Conservation (phyloP, 192 early-diverging fungal species). For the Endogone sp. region DNA sequence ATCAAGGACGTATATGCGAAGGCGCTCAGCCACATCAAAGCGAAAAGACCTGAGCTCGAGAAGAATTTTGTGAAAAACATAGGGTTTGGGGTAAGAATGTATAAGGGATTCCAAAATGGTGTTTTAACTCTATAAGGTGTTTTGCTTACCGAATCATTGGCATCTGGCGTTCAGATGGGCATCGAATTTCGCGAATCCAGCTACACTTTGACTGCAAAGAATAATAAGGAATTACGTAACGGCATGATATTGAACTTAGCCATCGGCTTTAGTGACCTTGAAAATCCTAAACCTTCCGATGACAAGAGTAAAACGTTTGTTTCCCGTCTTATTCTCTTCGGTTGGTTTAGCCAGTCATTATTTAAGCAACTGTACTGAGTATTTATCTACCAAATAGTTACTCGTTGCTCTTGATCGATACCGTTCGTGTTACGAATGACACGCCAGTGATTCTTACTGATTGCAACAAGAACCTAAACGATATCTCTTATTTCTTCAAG, state of each 20-base stretch:
- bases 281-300: conserved; percentile 69
- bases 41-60: conserved; percentile 82
- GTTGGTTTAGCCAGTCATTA: neutral
- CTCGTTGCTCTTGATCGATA: conserved; percentile 81
- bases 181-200: conserved; percentile 90
- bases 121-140: neutral
- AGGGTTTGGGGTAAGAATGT: conserved; percentile 59
- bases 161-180: conserved; percentile 58
- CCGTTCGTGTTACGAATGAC: conserved; percentile 68
- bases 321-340: conserved; percentile 25
- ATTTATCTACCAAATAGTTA: conserved; percentile 47
- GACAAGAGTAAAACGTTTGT: conserved; percentile 54
- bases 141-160: too few relatives aligned
- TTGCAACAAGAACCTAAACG: conserved; percentile 46
- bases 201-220: conserved; percentile 75
- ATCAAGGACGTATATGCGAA: conserved; percentile 76
- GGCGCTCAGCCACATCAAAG: conserved; percentile 63
- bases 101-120: conserved; percentile 39
- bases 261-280: conserved; percentile 83
- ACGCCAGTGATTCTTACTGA: conserved; percentile 57
- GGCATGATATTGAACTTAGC: conserved; percentile 86
- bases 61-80: conserved; percentile 82
- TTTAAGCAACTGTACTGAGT: neutral
- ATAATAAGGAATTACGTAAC: conserved; percentile 56
- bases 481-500: conserved; percentile 43